These are phyloP conservation scores for Ophiorrhiza pumila DNA, from an alignment of 257 asterid species.

Conservation along the genomic window DNA sequence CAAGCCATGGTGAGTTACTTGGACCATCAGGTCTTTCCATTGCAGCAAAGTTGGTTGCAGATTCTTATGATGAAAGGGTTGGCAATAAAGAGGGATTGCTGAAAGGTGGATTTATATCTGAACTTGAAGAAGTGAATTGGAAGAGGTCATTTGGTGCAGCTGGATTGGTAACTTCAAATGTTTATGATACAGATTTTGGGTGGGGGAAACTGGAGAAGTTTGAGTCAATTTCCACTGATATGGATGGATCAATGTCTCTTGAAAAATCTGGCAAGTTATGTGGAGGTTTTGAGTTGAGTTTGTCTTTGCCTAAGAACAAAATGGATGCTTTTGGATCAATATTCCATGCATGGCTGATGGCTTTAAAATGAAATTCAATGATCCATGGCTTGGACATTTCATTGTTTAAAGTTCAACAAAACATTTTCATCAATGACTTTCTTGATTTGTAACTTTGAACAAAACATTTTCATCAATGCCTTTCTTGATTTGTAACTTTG, in stretches of 20 bases:
- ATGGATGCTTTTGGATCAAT: slow-evolving; percentile 22
- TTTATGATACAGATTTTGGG: slow-evolving; percentile 22
- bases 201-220: too few relatives aligned
- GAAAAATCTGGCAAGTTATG: slow-evolving; percentile 8
- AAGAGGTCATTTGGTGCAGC: slow-evolving; percentile 9
- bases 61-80: slow-evolving; percentile 13
- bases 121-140: neutral
- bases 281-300: slow-evolving; percentile 25
- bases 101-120: slow-evolving; percentile 12
- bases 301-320: slow-evolving; percentile 19
- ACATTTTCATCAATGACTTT: too few relatives aligned
- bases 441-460: too few relatives aligned
- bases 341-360: too few relatives aligned
- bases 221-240: too few relatives aligned
- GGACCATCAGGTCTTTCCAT: slow-evolving; percentile 14
- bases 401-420: too few relatives aligned
- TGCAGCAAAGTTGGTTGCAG: slow-evolving; percentile 24
- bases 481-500: too few relatives aligned
- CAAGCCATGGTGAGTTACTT: slow-evolving; percentile 5
- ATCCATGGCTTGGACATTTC: too few relatives aligned
- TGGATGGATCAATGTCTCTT: too few relatives aligned
- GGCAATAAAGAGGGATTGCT: slow-evolving; percentile 10
- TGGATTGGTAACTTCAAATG: slow-evolving; percentile 23
- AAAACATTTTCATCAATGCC: too few relatives aligned
- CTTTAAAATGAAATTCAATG: too few relatives aligned